A percentile compares a stretch with the other conserved stretches of the same genome.
Evolutionary conservation across 306 rosid species (phyloP).

Genomic region (Castanea mollissima): DNA sequence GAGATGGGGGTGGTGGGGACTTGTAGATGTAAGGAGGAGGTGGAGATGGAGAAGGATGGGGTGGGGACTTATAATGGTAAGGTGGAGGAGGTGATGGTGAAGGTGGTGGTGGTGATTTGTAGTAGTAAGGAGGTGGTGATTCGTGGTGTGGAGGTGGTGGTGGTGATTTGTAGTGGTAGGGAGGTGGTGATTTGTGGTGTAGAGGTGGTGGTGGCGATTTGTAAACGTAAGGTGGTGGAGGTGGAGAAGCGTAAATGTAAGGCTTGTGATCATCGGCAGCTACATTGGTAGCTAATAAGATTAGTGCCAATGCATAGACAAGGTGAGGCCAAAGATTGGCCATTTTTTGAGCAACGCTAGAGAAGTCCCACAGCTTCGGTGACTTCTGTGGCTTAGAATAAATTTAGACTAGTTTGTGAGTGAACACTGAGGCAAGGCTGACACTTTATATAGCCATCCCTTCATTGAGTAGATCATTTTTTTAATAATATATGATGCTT

Average conservation of each 20-base stretch:
- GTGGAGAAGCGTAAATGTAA: constrained; percentile 21
- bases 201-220: not conserved
- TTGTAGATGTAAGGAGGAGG: not conserved
- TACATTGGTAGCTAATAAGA: constrained; percentile 27
- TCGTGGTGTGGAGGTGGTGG: too few species aligned
- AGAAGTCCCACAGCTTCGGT: not conserved
- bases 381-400: not conserved
- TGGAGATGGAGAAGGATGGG: not conserved
- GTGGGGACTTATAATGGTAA: not conserved
- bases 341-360: constrained; percentile 15
- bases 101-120: too few species aligned
- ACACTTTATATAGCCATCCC: constrained; percentile 20
- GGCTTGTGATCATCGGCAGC: constrained; percentile 22
- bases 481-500: constrained; percentile 7
- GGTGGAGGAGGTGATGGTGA: not conserved
- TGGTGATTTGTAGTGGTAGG: not conserved
- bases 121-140: too few species aligned
- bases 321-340: constrained; percentile 27
- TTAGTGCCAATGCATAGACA: constrained; percentile 22
- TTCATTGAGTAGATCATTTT: not conserved
- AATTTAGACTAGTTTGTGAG: constrained; percentile 4
- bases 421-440: not conserved
- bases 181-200: not conserved
- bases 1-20: not conserved
- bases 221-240: not conserved